Evolutionary conservation across 2,329 filamentous ascomycete genomes (phyloP).

Genomic region (Pseudogymnoascus sp.): DNA sequence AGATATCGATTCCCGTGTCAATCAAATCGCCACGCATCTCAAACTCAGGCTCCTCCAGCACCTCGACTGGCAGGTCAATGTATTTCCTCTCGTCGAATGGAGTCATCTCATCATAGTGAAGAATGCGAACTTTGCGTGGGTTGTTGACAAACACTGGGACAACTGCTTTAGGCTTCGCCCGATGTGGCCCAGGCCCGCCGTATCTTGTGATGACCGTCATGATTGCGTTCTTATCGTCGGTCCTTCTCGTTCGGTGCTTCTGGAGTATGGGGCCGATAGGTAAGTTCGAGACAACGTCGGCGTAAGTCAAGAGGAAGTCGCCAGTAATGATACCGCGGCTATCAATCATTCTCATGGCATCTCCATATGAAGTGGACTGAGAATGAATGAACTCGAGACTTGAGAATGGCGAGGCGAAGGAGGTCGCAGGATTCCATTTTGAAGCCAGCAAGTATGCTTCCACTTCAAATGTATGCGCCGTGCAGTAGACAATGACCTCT

Average conservation of each 20-base stretch:
- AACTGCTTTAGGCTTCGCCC: constrained; percentile 69
- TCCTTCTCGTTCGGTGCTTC: constrained; percentile 72
- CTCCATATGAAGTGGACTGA: constrained; percentile 79
- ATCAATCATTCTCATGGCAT: constrained; percentile 91
- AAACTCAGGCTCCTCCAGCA: constrained; percentile 59
- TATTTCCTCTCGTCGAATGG: constrained; percentile 59
- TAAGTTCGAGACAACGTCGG: constrained; percentile 86
- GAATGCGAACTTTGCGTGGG: constrained; percentile 67
- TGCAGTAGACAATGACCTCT: constrained; percentile 87
- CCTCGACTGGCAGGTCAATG: constrained; percentile 68
- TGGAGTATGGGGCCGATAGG: constrained; percentile 73
- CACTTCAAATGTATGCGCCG: constrained; percentile 77
- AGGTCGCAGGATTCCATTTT: constrained; percentile 65
- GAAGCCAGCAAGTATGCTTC: constrained; percentile 81
- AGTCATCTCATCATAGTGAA: constrained; percentile 91
- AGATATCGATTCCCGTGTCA: constrained; percentile 94
- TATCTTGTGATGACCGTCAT: constrained; percentile 93
- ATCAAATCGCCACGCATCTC: constrained; percentile 86
- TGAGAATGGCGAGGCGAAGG: constrained; percentile 64
- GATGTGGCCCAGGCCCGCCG: constrained; percentile 61
- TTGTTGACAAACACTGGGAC: constrained; percentile 85
- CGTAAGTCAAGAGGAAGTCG: constrained; percentile 89
- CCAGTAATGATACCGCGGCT: constrained; percentile 76
- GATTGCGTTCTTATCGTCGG: constrained; percentile 85
- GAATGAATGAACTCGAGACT: constrained; percentile 78